phyloP scores from a whole-genome alignment of 805 yeast species.

The Pichia gijzeniarum region DNA sequence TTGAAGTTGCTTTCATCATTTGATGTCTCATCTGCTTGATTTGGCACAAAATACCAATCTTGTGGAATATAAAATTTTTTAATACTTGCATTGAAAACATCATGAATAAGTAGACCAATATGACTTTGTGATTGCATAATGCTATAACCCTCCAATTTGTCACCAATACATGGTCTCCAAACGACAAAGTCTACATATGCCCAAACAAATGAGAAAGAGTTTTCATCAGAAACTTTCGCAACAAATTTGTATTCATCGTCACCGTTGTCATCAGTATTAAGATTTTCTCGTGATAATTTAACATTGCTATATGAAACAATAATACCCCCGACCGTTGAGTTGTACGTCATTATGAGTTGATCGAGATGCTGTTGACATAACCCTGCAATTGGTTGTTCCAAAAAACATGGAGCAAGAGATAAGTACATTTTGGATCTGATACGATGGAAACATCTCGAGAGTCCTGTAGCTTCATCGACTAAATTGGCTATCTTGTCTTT shows the following conservation, averaged over 20 bases:
- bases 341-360: slow-evolving; percentile 80
- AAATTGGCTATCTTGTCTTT: slow-evolving; percentile 13
- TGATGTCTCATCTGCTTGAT: slow-evolving; percentile 54
- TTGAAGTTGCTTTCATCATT: slow-evolving; percentile 15
- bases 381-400: slow-evolving; percentile 67
- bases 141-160: slow-evolving; percentile 75
- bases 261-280: slow-evolving; percentile 31
- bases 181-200: slow-evolving; percentile 71
- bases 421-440: slow-evolving; percentile 62
- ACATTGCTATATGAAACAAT: slow-evolving; percentile 74
- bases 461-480: slow-evolving; percentile 30
- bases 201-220: slow-evolving; percentile 90
- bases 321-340: slow-evolving; percentile 68
- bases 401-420: slow-evolving; percentile 80
- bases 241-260: slow-evolving; percentile 36
- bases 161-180: slow-evolving; percentile 91
- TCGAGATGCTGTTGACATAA: slow-evolving; percentile 84
- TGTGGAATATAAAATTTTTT: slow-evolving; percentile 81
- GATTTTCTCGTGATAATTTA: slow-evolving; percentile 39
- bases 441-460: slow-evolving; percentile 64
- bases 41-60: slow-evolving; percentile 79
- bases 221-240: slow-evolving; percentile 66
- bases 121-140: slow-evolving; percentile 95
- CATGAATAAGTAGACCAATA: slow-evolving; percentile 84
- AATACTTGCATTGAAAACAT: slow-evolving; percentile 91